Base-by-base conservation (phyloP, 345 rosid species). In the Balakata baccata region DNA sequence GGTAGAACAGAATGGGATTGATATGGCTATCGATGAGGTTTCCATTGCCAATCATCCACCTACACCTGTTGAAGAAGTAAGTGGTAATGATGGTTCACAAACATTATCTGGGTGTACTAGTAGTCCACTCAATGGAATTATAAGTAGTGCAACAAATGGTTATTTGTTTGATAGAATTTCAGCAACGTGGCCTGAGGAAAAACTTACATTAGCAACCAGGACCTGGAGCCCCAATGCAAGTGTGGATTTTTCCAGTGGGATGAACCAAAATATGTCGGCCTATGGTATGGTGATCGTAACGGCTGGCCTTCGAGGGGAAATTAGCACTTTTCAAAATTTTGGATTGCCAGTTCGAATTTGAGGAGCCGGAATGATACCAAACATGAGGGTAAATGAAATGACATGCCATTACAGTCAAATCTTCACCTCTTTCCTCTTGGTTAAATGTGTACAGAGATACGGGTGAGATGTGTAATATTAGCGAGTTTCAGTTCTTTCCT, bases 141-240 rank as follows among this genome's bases (percentile, higher is more conserved):
- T 91, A 11, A 89, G 91, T 9, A 89, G 94, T 71, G 89, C 94
- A 62, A 86, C 97, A 52, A 89, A 92, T 70, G 81, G 88, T 50
- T 91, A 95, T 82, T 92, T 92, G 80, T 90, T 89, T 66, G 94
- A 95, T 76, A 89, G 98, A 80, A 88, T 91, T 66, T 91, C 96
- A 2, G 89, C 92, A 41, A 92, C 99, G 3, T 92, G 97, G 96
- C 98, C 98, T 0, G 99, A 89, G 81, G 99, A 92, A 79, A 92
- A 87, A 57, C 90, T 91, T 43, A 52, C 75, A 38, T 29, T 72
- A 77, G 82, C 87, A 2, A 73, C 85, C 41, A 86, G 85, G 81
- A 80, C 78, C 71, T 78, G 84, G 66, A 92, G 89, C 66, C 89
- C 88, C 22, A 66, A 63, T 43, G 74, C 75, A 52, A 86, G 92